These are phyloP conservation scores for Venturiaceae sp. DNA, from an alignment of 2,329 filamentous ascomycete species.

Conservation along the genomic window DNA sequence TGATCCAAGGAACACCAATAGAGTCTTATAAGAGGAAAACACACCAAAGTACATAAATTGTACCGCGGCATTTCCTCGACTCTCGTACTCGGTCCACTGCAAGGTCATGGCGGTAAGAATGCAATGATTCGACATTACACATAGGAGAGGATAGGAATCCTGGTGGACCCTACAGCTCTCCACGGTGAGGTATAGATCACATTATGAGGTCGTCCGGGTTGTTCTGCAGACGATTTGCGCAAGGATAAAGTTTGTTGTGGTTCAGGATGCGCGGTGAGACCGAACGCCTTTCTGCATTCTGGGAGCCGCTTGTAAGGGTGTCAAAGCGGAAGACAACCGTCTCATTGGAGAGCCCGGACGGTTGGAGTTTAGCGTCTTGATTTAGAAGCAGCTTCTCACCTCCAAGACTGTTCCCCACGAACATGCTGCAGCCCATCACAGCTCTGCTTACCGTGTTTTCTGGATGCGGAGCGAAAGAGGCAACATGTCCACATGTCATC, in stretches of 20 bases:
- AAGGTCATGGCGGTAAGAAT: neutral
- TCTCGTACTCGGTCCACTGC: neutral
- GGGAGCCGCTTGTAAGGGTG: neutral
- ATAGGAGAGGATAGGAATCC: neutral
- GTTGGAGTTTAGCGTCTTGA: neutral
- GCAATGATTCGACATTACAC: neutral
- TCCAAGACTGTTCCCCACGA: neutral
- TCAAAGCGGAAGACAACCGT: neutral
- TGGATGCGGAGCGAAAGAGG: neutral
- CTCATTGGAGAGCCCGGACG: neutral
- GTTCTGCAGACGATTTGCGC: neutral
- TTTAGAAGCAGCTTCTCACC: neutral
- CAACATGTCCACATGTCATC: neutral
- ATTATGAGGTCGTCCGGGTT: neutral
- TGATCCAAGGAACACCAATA: no score
- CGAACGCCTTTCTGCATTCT: neutral
- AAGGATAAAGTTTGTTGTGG: neutral
- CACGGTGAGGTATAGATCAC: neutral
- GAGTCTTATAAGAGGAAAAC: no score
- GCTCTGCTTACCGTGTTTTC: neutral
- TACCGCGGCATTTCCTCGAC: neutral
- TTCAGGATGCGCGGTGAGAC: neutral
- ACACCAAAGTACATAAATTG: no score
- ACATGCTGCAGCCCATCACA: neutral
- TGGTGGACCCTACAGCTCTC: neutral